Percentiles rank a stretch among this genome's conserved stretches.
Conservation (phyloP, 2,329 filamentous ascomycete species). For the Apiospora rasikravindrae region DNA sequence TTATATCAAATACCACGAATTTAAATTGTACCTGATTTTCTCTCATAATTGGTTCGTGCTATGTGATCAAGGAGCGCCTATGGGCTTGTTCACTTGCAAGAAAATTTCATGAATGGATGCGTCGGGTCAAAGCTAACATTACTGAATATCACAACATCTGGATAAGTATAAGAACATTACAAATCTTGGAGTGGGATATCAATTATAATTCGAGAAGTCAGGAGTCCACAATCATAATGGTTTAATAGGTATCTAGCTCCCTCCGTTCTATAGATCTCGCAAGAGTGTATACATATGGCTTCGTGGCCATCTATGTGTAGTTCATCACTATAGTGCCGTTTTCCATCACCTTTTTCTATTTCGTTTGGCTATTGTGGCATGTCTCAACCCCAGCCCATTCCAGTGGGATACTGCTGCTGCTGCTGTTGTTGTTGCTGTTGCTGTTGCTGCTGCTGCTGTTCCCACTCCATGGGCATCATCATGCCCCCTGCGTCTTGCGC, state of each 20-base stretch:
- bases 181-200: background rate
- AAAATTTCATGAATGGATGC: background rate
- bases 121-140: background rate
- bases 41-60: background rate
- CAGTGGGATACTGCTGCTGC: background rate
- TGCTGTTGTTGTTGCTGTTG: conserved; percentile 11
- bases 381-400: background rate
- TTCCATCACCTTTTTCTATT: background rate
- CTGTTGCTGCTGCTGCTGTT: conserved; percentile 11
- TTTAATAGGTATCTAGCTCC: background rate
- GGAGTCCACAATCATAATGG: background rate
- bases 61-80: background rate
- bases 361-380: background rate
- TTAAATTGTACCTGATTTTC: background rate
- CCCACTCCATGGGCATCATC: conserved; percentile 10
- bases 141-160: background rate
- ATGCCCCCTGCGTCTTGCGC: conserved; percentile 24
- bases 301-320: background rate
- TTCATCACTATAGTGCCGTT: background rate
- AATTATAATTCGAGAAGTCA: background rate
- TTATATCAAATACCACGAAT: background rate
- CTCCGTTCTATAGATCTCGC: background rate
- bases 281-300: background rate
- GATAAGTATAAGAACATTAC: too few species aligned
- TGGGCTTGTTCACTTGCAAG: background rate